Evolutionary conservation across 2,329 filamentous ascomycete species (phyloP).

Genomic region (Aureobasidium uvarum): DNA sequence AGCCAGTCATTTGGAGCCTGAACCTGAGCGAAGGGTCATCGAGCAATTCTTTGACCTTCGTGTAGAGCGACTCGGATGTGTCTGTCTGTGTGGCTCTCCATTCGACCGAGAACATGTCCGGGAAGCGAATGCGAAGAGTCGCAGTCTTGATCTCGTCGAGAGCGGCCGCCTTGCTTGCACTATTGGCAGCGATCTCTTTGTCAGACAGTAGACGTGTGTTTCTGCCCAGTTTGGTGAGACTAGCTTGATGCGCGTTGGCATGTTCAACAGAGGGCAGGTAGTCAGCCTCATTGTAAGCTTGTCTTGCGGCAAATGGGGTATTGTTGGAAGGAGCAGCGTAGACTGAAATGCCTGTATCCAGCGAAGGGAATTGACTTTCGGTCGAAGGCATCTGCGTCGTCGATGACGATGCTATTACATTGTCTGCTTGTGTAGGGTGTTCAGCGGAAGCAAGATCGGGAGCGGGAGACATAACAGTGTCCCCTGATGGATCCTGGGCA

Average conservation of each 20-base stretch:
- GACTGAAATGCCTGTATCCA: conserved; percentile 45
- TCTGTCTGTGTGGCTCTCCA: conserved; percentile 67
- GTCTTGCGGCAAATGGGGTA: conserved; percentile 69
- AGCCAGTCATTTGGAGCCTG: conserved; percentile 63
- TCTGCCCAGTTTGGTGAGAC: conserved; percentile 59
- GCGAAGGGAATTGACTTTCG: conserved; percentile 15
- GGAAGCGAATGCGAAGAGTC: conserved; percentile 78
- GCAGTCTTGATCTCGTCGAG: conserved; percentile 66
- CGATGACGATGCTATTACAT: conserved; percentile 36
- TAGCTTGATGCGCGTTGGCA: conserved; percentile 70
- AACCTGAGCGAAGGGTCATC: conserved; percentile 63
- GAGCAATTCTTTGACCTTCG: conserved; percentile 71
- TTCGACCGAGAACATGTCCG: conserved; percentile 76
- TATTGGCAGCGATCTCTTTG: conserved; percentile 71
- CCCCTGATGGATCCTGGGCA: conserved; percentile 33
- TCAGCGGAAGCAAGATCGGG: conserved; percentile 30
- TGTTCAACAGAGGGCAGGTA: conserved; percentile 74
- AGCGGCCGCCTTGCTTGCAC: conserved; percentile 62
- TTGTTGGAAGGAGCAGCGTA: conserved; percentile 73
- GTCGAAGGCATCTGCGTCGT: conserved; percentile 28
- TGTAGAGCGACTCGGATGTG: conserved; percentile 70
- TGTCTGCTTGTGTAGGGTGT: conserved; percentile 29
- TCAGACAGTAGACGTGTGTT: conserved; percentile 82
- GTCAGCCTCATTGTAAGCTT: conserved; percentile 67
- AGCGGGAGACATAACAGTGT: conserved; percentile 32